Evolutionary conservation across 2,329 filamentous ascomycete species (phyloP).

Genomic region (Amesomyces nigricolor): DNA sequence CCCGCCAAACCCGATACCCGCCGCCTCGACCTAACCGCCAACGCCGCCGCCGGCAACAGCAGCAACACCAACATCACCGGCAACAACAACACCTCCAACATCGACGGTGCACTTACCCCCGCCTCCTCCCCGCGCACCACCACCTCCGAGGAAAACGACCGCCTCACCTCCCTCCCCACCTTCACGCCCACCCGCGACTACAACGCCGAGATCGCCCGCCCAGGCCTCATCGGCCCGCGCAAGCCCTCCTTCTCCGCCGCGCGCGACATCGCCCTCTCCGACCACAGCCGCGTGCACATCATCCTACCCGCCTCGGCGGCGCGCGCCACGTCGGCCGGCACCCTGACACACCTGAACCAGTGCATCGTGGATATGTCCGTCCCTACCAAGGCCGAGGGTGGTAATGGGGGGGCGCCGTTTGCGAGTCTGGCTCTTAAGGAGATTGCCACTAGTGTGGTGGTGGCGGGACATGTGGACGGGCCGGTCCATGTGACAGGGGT

Average conservation of each 20-base stretch:
- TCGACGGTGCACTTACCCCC: background rate
- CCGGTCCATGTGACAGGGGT: constrained; percentile 78
- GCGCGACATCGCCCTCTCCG: constrained; percentile 57
- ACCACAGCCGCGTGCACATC: constrained; percentile 66
- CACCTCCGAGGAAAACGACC: constrained; percentile 31
- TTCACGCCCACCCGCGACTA: constrained; percentile 39
- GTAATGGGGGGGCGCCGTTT: constrained; percentile 52
- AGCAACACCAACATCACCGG: constrained; percentile 1
- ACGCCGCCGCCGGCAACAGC: background rate
- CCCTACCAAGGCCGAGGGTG: constrained; percentile 39
- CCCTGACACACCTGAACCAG: constrained; percentile 60
- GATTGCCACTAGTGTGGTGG: constrained; percentile 63
- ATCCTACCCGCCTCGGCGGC: constrained; percentile 67
- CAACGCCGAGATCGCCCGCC: constrained; percentile 49
- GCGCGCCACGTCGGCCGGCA: constrained; percentile 66
- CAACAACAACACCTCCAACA: background rate
- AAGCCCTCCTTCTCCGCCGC: constrained; percentile 60
- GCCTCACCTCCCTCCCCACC: constrained; percentile 35
- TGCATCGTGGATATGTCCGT: constrained; percentile 79
- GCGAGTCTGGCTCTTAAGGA: constrained; percentile 63
- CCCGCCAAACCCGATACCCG: constrained; percentile 40
- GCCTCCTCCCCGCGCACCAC: background rate
- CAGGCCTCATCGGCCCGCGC: constrained; percentile 37
- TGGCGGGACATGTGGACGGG: constrained; percentile 73
- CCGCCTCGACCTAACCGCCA: constrained; percentile 26